Conservation (phyloP, 2,329 filamentous ascomycete species). For the Hymenoscyphus repandus region DNA sequence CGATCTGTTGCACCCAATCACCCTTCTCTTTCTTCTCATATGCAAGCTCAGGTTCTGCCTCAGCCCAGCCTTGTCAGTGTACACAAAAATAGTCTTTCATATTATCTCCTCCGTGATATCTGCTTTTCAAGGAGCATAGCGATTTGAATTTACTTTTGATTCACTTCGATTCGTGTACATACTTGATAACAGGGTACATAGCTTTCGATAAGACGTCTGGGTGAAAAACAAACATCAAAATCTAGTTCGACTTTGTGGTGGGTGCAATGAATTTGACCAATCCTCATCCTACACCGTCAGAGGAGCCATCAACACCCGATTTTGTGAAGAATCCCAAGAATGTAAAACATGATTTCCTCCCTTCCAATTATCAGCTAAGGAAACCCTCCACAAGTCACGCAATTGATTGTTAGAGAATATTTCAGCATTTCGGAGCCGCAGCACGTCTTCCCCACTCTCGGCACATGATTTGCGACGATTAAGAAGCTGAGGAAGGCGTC, state of each 20-base stretch:
- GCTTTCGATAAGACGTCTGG: neutral
- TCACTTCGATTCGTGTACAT: conserved; percentile 23
- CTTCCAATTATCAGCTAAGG: no score
- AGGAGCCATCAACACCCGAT: neutral
- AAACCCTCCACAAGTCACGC: no score
- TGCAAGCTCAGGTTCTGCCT: conserved; percentile 10
- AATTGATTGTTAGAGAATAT: no score
- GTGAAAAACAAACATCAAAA: neutral
- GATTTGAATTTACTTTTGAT: conserved; percentile 19
- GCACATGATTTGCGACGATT: no score
- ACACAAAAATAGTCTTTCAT: conserved; percentile 15
- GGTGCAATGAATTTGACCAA: neutral
- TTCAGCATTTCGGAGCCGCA: no score
- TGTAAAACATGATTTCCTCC: no score
- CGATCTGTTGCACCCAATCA: conserved; percentile 27
- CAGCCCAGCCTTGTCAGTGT: conserved; percentile 11
- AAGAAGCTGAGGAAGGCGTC: conserved; percentile 11
- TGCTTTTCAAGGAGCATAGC: conserved; percentile 15
- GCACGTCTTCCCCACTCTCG: no score
- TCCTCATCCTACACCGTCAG: neutral
- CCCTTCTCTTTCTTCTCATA: conserved; percentile 12
- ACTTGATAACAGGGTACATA: conserved; percentile 4
- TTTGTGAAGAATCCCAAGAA: no score
- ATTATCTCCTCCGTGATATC: conserved; percentile 14
- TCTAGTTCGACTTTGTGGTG: neutral